phyloP scores from a whole-genome alignment of 768 basidiomycete species.

The Auricularia sp. region DNA sequence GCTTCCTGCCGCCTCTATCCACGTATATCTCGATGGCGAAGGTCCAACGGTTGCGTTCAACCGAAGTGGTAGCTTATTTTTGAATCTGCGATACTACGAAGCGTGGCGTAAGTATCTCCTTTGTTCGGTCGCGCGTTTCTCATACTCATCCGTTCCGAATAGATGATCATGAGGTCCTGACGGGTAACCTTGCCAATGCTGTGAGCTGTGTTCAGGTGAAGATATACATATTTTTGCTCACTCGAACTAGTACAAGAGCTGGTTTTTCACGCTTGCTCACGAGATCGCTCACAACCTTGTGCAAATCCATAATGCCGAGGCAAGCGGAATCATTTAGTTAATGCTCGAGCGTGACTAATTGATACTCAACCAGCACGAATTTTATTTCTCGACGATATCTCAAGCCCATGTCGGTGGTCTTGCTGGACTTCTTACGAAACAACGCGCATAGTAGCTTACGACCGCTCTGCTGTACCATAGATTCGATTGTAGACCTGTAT shows the following conservation, averaged over 20 bases:
- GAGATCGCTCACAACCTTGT: constrained; percentile 91
- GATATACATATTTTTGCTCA: background rate
- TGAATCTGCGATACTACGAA: constrained; percentile 79
- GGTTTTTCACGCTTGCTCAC: constrained; percentile 89
- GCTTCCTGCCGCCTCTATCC: constrained; percentile 62
- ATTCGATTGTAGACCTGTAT: too few species aligned
- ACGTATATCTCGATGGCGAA: constrained; percentile 73
- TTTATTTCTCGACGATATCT: constrained; percentile 87
- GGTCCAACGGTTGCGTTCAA: constrained; percentile 93
- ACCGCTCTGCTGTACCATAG: too few species aligned
- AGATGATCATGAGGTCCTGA: constrained; percentile 59
- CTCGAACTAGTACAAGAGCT: constrained; percentile 16
- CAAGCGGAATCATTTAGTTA: constrained; percentile 8
- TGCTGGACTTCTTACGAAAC: constrained; percentile 12
- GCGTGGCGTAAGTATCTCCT: constrained; percentile 66
- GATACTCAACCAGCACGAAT: constrained; percentile 55
- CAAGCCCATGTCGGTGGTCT: constrained; percentile 40
- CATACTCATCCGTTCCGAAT: background rate
- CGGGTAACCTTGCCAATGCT: constrained; percentile 47
- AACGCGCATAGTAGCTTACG: too few species aligned
- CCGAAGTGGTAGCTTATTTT: constrained; percentile 73
- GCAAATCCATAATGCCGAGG: constrained; percentile 71
- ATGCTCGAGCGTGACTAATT: constrained; percentile 10
- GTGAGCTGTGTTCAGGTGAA: constrained; percentile 43
- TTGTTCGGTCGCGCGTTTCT: background rate